These are phyloP conservation scores for Podila horticola DNA, from an alignment of 192 early-diverging fungal species.

Conservation along the genomic window DNA sequence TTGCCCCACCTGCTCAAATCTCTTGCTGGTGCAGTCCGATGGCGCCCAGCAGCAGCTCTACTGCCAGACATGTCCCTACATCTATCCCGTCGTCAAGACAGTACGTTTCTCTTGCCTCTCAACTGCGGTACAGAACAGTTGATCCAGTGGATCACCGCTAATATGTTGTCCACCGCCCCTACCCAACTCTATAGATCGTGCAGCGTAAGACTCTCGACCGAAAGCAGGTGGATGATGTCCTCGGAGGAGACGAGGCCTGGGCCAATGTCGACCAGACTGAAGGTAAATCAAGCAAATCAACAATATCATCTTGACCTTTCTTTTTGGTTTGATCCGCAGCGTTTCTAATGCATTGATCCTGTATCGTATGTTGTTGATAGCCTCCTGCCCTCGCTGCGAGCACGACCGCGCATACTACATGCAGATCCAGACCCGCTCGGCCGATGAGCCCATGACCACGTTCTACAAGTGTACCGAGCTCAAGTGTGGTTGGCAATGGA, in stretches of 20 bases:
- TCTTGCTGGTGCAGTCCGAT: constrained; percentile 78
- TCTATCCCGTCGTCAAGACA: constrained; percentile 72
- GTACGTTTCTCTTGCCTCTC: constrained; percentile 29
- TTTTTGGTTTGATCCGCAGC: background rate
- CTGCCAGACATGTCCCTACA: constrained; percentile 92
- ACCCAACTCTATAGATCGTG: constrained; percentile 52
- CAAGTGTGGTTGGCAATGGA: constrained; percentile 77
- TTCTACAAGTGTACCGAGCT: constrained; percentile 88
- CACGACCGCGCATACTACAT: constrained; percentile 81
- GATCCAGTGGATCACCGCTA: too few species aligned
- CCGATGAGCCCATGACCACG: constrained; percentile 94
- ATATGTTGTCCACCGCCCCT: background rate
- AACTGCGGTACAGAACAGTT: too few species aligned
- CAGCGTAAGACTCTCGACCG: constrained; percentile 74
- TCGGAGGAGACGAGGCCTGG: constrained; percentile 92
- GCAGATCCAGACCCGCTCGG: constrained; percentile 93
- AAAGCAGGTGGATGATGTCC: constrained; percentile 93
- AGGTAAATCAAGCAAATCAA: constrained; percentile 40
- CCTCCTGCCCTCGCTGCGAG: constrained; percentile 73
- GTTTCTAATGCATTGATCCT: background rate
- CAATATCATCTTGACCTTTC: background rate
- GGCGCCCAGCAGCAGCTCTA: constrained; percentile 69
- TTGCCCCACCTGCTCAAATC: constrained; percentile 89
- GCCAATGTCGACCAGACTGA: constrained; percentile 82
- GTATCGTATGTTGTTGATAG: constrained; percentile 29